Conservation (phyloP, 805 yeast species). For the Pichia manshurica region DNA sequence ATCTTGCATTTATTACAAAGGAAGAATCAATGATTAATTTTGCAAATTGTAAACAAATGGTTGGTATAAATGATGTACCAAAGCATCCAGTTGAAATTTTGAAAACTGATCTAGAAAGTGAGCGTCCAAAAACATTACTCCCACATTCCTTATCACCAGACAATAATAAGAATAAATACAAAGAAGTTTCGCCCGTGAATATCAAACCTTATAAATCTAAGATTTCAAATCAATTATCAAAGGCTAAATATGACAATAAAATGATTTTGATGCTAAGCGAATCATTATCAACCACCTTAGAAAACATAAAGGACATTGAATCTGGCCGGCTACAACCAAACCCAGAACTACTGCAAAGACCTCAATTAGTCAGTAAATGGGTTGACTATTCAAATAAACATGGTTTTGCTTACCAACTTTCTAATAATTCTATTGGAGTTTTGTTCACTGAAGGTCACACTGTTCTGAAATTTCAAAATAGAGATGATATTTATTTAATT, state of each 20-base stretch:
- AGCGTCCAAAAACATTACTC: constrained; percentile 60
- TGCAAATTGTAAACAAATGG: constrained; percentile 54
- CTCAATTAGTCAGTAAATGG: constrained; percentile 86
- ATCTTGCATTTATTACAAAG: constrained; percentile 45
- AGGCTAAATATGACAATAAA: constrained; percentile 26
- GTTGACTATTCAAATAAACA: constrained; percentile 95
- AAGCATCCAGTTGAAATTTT: constrained; percentile 67
- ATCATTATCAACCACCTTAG: constrained; percentile 25
- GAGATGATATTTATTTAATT: constrained; percentile 61
- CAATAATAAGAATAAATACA: constrained; percentile 81
- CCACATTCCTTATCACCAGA: constrained; percentile 93
- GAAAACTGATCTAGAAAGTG: constrained; percentile 63
- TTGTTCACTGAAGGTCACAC: constrained; percentile 81
- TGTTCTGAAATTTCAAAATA: constrained; percentile 62
- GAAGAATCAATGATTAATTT: constrained; percentile 65
- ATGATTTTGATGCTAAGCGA: constrained; percentile 25
- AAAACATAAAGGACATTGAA: constrained; percentile 25
- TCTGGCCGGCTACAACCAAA: constrained; percentile 16
- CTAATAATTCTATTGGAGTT: constrained; percentile 87
- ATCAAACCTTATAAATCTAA: constrained; percentile 25
- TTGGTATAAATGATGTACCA: constrained; percentile 45
- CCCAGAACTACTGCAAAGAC: constrained; percentile 35
- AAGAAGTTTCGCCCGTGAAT: constrained; percentile 44
- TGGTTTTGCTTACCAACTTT: constrained; percentile 89
- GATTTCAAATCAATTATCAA: constrained; percentile 26